phyloP scores from a whole-genome alignment of 805 yeast species.

The Myxozyma udenii region DNA sequence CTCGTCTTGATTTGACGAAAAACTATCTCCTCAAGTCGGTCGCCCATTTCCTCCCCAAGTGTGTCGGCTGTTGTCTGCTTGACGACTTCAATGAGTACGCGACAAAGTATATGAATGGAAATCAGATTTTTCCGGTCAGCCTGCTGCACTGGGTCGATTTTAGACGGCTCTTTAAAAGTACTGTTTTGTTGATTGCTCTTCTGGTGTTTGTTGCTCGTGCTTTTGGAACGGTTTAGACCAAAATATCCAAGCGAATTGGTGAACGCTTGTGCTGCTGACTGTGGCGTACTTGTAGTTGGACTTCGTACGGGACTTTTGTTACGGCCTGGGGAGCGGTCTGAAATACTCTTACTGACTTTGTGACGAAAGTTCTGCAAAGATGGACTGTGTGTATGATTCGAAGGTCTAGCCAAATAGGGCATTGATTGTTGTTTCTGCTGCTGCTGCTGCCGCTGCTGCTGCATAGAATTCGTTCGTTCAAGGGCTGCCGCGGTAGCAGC shows the following conservation, averaged over 20 bases:
- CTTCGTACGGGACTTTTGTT: neutral
- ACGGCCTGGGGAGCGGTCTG: constrained; percentile 24
- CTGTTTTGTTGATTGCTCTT: neutral
- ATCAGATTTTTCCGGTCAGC: constrained; percentile 85
- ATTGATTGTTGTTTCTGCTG: neutral
- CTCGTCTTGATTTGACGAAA: constrained; percentile 84
- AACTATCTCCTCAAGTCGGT: constrained; percentile 86
- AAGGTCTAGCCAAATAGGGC: neutral
- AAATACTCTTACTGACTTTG: constrained; percentile 24
- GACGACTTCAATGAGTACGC: constrained; percentile 89
- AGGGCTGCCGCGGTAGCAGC: constrained; percentile 52
- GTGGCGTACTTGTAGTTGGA: constrained; percentile 3
- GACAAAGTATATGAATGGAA: constrained; percentile 80
- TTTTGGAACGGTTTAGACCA: constrained; percentile 16
- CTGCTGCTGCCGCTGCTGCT: constrained; percentile 3
- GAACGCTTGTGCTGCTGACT: neutral
- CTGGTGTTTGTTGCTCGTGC: neutral
- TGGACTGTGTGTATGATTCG: neutral
- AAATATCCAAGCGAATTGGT: constrained; percentile 3
- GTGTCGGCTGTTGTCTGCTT: constrained; percentile 75
- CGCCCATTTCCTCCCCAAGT: constrained; percentile 74
- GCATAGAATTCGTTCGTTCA: constrained; percentile 1
- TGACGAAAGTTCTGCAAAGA: constrained; percentile 17
- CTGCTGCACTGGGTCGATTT: constrained; percentile 63
- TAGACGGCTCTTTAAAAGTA: neutral